These are phyloP conservation scores for Mercurialis annua DNA, from an alignment of 345 rosid genomes.

Conservation along the genomic window DNA sequence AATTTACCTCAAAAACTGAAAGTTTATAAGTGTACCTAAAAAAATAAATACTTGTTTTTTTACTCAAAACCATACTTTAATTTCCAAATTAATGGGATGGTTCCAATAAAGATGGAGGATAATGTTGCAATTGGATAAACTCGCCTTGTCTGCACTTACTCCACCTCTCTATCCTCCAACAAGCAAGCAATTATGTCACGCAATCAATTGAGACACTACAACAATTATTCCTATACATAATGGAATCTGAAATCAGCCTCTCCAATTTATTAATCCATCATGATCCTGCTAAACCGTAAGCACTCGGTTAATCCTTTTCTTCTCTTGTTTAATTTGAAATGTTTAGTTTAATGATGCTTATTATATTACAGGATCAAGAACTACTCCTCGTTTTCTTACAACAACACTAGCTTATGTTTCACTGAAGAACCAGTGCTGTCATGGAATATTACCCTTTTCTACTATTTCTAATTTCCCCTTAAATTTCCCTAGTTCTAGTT, in stretches of 20 bases:
- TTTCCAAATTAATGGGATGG: not conserved
- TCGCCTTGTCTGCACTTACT: not conserved
- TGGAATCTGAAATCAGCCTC: not conserved
- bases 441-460: conserved; percentile 10
- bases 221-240: not conserved
- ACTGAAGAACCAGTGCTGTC: not conserved
- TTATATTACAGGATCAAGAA: conserved; percentile 27
- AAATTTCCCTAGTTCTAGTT: conserved; percentile 13
- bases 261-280: not conserved
- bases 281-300: conserved; percentile 17
- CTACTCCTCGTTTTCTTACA: conserved; percentile 19
- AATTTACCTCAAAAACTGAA: too few relatives aligned
- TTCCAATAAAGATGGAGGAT: too few relatives aligned
- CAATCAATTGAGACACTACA: not conserved
- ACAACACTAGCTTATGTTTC: conserved; percentile 16
- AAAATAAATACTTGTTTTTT: too few relatives aligned
- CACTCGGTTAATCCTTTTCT: not conserved
- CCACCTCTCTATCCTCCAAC: not conserved
- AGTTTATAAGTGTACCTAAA: too few relatives aligned
- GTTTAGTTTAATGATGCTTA: not conserved
- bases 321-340: not conserved
- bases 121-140: conserved; percentile 5
- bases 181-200: not conserved
- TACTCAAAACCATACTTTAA: too few relatives aligned
- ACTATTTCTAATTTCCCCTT: conserved; percentile 5